Percentiles rank a stretch among this genome's conserved stretches.
These are phyloP conservation scores for Beta lomatogona DNA, from an alignment of 179 eudicot genomes.

Conservation along the genomic window DNA sequence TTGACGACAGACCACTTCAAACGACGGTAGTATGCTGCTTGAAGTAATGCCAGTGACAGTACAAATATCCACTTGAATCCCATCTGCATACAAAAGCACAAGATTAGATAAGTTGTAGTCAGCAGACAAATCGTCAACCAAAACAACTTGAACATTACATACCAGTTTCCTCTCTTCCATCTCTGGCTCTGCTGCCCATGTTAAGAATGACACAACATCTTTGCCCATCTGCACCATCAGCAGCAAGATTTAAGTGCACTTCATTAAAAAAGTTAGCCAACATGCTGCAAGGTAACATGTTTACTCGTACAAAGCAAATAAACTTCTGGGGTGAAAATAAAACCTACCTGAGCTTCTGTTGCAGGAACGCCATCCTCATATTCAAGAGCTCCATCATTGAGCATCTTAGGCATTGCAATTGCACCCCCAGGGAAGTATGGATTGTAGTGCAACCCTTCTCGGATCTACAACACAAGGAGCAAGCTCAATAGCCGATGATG, in stretches of 20 bases:
- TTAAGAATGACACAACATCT: conserved; percentile 74
- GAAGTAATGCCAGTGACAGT: conserved; percentile 78
- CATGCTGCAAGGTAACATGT: background rate
- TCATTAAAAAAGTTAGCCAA: background rate
- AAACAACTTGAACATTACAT: conserved; percentile 4
- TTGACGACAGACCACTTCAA: conserved; percentile 89
- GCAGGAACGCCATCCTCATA: conserved; percentile 96
- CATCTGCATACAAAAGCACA: conserved; percentile 52
- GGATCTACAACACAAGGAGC: conserved; percentile 47
- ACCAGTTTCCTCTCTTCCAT: conserved; percentile 99
- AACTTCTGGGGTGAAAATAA: conserved; percentile 7
- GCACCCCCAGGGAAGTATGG: conserved; percentile 99
- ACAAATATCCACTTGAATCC: conserved; percentile 94
- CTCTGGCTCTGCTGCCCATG: conserved; percentile 99
- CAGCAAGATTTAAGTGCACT: background rate
- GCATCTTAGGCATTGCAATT: conserved; percentile 99
- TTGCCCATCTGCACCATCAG: conserved; percentile 79
- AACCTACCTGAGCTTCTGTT: conserved; percentile 88
- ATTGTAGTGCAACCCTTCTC: conserved; percentile 92
- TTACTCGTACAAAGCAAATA: background rate
- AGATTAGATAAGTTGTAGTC: conserved; percentile 1
- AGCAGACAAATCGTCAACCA: background rate
- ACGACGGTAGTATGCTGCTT: conserved; percentile 83
- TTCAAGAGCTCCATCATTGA: conserved; percentile 89
- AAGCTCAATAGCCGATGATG: background rate